Percentiles rank a stretch among this genome's conserved stretches.
Conservation (phyloP, 495 filamentous ascomycete genomes). For the Pyrenopolyporus hunteri region DNA sequence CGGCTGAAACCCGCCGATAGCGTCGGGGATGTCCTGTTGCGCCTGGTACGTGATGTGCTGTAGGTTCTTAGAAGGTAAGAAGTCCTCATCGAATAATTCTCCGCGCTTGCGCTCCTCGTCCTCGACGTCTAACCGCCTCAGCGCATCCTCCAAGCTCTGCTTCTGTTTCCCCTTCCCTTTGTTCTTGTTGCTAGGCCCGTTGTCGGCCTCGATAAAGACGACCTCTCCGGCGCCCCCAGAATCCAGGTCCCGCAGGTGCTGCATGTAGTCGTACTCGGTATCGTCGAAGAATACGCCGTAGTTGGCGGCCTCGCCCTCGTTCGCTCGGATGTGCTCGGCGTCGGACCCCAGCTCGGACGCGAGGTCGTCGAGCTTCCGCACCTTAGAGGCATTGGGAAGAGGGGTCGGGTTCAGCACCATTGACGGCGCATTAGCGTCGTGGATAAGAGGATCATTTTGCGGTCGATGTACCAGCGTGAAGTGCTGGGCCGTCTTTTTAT, state of each 20-base stretch:
- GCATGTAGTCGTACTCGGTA: conserved; percentile 98
- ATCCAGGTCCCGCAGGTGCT: conserved; percentile 88
- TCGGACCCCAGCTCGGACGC: conserved; percentile 75
- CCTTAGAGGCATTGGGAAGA: conserved; percentile 57
- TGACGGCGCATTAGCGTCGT: conserved; percentile 80
- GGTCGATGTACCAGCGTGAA: conserved; percentile 94
- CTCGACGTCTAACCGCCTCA: conserved; percentile 69
- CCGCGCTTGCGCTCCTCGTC: conserved; percentile 53
- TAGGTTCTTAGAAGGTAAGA: conserved; percentile 73
- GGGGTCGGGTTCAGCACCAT: conserved; percentile 74
- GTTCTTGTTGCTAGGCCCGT: conserved; percentile 54
- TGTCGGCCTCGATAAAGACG: conserved; percentile 77
- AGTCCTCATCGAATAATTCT: conserved; percentile 68
- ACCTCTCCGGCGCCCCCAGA: conserved; percentile 61
- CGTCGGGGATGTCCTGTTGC: conserved; percentile 91
- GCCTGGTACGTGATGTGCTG: conserved; percentile 83
- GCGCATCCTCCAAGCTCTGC: conserved; percentile 76
- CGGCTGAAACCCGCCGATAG: conserved; percentile 89
- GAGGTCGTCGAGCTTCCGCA: conserved; percentile 72
- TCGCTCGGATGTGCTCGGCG: conserved; percentile 67
- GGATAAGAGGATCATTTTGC: conserved; percentile 94
- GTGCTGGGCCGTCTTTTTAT: conserved; percentile 92
- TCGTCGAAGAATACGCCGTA: conserved; percentile 89
- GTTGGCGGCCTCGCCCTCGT: conserved; percentile 95
- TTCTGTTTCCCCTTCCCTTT: conserved; percentile 72